Percentiles rank a stretch among this genome's conserved stretches.
These are phyloP conservation scores for Aspergillus niger DNA, from an alignment of 2,329 filamentous ascomycete species.

Conservation along the genomic window DNA sequence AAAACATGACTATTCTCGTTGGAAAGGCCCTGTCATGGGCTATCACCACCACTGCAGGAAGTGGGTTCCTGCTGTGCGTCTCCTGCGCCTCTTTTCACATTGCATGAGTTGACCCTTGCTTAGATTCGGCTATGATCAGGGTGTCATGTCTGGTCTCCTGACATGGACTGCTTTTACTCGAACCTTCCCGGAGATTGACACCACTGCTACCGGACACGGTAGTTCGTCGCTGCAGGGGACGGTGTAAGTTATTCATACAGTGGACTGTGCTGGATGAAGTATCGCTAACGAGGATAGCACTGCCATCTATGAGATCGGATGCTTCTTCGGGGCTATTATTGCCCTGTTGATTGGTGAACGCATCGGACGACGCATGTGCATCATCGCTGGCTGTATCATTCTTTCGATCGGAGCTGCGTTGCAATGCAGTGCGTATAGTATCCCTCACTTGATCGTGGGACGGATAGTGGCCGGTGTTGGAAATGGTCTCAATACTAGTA, in stretches of 20 bases:
- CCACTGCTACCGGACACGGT: constrained; percentile 36
- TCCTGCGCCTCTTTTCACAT: constrained; percentile 18
- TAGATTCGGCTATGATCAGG: constrained; percentile 42
- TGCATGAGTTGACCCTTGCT: constrained; percentile 4
- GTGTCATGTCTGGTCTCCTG: constrained; percentile 41
- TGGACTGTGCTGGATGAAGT: too few species aligned
- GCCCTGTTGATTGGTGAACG: constrained; percentile 49
- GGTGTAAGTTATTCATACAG: constrained; percentile 30
- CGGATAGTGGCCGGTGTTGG: constrained; percentile 52
- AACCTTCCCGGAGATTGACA: constrained; percentile 33
- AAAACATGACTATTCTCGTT: constrained; percentile 29
- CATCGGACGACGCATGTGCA: constrained; percentile 51
- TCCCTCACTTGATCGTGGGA: constrained; percentile 44
- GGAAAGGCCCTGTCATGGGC: constrained; percentile 43
- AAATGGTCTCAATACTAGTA: constrained; percentile 49
- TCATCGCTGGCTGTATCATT: constrained; percentile 46
- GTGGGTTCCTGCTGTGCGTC: constrained; percentile 44
- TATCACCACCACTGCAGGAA: constrained; percentile 46
- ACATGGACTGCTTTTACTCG: constrained; percentile 31
- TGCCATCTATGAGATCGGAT: constrained; percentile 55
- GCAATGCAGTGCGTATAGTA: constrained; percentile 26
- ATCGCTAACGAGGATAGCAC: constrained; percentile 27
- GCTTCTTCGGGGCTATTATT: constrained; percentile 57
- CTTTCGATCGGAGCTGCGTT: constrained; percentile 34
- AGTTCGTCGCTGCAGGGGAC: constrained; percentile 50